Conservation (phyloP, 176 grass and related monocot genomes). For the Carex kokanica region DNA sequence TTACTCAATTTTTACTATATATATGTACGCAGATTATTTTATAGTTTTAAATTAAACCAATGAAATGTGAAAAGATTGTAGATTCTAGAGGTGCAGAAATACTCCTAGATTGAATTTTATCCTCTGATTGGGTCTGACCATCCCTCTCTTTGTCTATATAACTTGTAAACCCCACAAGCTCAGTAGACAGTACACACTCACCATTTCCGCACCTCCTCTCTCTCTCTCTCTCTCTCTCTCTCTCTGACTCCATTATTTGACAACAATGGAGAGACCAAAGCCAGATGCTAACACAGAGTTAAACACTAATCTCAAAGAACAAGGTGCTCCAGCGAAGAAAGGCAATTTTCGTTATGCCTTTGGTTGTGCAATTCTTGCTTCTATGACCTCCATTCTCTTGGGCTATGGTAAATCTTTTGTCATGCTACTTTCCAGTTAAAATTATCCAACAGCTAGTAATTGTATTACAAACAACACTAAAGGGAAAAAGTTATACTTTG, state of each 20-base stretch:
- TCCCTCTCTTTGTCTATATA: conserved; percentile 11
- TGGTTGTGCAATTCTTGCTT: conserved; percentile 68
- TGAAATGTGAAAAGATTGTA: background rate
- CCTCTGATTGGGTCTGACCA: conserved; percentile 8
- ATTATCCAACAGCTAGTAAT: background rate
- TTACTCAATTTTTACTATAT: background rate
- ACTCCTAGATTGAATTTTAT: background rate
- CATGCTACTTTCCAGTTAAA: background rate
- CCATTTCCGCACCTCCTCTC: conserved; percentile 10
- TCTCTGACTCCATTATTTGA: conserved; percentile 14
- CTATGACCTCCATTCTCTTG: conserved; percentile 88
- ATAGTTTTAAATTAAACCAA: background rate
- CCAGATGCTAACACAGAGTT: background rate
- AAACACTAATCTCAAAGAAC: conserved; percentile 29
- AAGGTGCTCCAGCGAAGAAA: conserved; percentile 26
- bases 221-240: conserved; percentile 10
- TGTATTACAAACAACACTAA: background rate
- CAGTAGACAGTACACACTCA: background rate
- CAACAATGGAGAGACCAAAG: conserved; percentile 22
- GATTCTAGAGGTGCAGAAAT: background rate
- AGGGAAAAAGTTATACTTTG: background rate
- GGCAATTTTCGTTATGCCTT: conserved; percentile 55
- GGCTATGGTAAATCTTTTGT: conserved; percentile 45
- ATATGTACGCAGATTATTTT: background rate
- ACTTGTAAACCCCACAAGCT: conserved; percentile 13